phyloP scores from a whole-genome alignment of 345 rosid species.

The Camelina laxa region DNA sequence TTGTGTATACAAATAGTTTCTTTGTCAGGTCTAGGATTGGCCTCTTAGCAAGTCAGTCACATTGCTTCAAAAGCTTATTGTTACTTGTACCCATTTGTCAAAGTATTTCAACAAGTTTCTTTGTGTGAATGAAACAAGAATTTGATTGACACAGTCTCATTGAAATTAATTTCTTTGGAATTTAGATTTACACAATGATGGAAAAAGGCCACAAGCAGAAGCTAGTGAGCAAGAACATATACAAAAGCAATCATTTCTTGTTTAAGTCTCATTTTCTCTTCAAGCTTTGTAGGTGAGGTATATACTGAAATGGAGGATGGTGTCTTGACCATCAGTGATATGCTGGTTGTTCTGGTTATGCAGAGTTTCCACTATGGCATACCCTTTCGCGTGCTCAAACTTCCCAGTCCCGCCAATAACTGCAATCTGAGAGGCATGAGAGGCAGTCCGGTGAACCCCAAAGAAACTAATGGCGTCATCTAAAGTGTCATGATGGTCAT shows the following conservation, averaged over 20 bases:
- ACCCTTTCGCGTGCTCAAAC: constrained; percentile 77
- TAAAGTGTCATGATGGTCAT: constrained; percentile 47
- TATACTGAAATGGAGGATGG: constrained; percentile 68
- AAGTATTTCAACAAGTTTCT: constrained; percentile 12
- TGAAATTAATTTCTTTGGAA: constrained; percentile 5
- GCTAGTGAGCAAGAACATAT: constrained; percentile 38
- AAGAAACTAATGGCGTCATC: constrained; percentile 79
- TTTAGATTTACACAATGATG: constrained; percentile 15
- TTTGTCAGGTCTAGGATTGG: constrained; percentile 39
- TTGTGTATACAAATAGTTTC: constrained; percentile 35
- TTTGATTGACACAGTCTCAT: constrained; percentile 45
- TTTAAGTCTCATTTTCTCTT: constrained; percentile 14
- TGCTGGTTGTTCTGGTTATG: constrained; percentile 70
- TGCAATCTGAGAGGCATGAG: constrained; percentile 67
- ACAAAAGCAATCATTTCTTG: constrained; percentile 30
- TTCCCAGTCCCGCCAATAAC: constrained; percentile 86
- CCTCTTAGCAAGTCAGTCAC: constrained; percentile 35
- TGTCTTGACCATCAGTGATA: constrained; percentile 81
- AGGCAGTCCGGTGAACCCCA: constrained; percentile 82
- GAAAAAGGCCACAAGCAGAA: constrained; percentile 19
- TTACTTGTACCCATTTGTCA: constrained; percentile 42
- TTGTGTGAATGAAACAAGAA: constrained; percentile 42
- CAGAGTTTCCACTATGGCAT: constrained; percentile 69
- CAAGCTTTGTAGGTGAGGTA: constrained; percentile 55
- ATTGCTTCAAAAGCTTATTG: constrained; percentile 27